Evolutionary conservation across 2,329 filamentous ascomycete species (phyloP), one percentile per base, ranked within the genome.

Genomic region (Polytolypa hystricis): DNA sequence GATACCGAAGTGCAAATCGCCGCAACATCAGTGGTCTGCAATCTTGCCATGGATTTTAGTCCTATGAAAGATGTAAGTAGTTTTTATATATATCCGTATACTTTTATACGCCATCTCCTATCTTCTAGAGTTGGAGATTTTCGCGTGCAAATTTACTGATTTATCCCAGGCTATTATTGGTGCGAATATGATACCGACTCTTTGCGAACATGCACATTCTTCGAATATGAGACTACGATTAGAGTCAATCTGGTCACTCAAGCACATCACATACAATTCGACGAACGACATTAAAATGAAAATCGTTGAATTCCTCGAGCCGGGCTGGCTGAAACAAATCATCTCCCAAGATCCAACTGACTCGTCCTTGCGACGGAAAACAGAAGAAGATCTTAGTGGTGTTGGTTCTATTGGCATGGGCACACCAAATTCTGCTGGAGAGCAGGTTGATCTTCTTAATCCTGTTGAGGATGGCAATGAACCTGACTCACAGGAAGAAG

Each of bases 191-290:
- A 70, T 94, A 46, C 77, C 76, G 42, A 73, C 81, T 0, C 66
- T 96, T 1, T 93, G 86, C 52, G 75, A 83, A 47, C 84, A 94
- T 54, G 85, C 87, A 1, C 83, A 83, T 55, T 91, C 84, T 0
- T 70, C 73, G 31, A 83, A 89, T 51, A 73, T 81, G n/a, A 75
- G 79, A 31, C 67, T 96, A 36, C 77, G 85, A 16, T 69, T 93
- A 17, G 86, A 91, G 49, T 86, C 87, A 15, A 62, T 98, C 2
- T 98, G 91, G 89, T 85, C 86, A 4, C 65, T 98, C 40, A 96
- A 96, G 55, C 85, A 96, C 59, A 71, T 95, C 33, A 80, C 93
- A 2, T 73, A 82, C 44, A 78, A 77, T 15, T 75, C 82, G 4
- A 71, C 73, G 12, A 77, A 80, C 30, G 73, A 80, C 9, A 66